Percentiles rank a stretch among this genome's conserved stretches.
phyloP scores from a whole-genome alignment of 129 eudicot species.

The Smallanthus sonchifolius region DNA sequence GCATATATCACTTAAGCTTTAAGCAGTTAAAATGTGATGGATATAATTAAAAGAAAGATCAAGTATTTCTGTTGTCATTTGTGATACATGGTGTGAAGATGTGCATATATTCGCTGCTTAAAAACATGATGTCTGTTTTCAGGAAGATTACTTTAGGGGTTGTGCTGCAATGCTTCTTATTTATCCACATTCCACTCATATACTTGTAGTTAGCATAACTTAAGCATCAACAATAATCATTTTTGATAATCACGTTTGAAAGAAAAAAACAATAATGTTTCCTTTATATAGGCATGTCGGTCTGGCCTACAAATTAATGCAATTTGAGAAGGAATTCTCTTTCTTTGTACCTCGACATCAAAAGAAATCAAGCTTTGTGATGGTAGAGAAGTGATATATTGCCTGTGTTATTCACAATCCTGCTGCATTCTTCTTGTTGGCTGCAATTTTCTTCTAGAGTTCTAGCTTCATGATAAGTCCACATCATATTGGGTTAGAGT shows the following conservation, averaged over 20 bases:
- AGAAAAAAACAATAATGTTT: not conserved
- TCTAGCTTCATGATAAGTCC: no score
- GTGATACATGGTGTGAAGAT: not conserved
- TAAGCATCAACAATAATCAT: not conserved
- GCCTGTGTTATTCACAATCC: not conserved
- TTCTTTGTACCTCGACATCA: not conserved
- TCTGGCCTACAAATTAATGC: not conserved
- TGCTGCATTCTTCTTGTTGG: constrained; percentile 8
- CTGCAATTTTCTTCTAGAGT: not conserved
- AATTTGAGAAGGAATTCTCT: constrained; percentile 1
- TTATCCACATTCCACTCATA: not conserved
- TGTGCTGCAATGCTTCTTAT: constrained; percentile 8
- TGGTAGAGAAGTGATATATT: not conserved
- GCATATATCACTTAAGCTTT: not conserved
- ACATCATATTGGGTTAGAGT: no score
- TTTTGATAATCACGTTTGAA: not conserved
- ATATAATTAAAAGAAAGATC: not conserved
- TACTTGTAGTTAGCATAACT: constrained; percentile 1
- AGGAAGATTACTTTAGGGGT: not conserved
- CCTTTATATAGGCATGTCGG: not conserved
- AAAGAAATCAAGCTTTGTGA: not conserved
- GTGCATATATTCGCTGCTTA: not conserved
- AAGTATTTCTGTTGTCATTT: not conserved
- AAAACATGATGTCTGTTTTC: not conserved
- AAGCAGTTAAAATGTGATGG: not conserved